phyloP scores from a whole-genome alignment of 2,329 filamentous ascomycete species.

The Neofusicoccum laricinum region DNA sequence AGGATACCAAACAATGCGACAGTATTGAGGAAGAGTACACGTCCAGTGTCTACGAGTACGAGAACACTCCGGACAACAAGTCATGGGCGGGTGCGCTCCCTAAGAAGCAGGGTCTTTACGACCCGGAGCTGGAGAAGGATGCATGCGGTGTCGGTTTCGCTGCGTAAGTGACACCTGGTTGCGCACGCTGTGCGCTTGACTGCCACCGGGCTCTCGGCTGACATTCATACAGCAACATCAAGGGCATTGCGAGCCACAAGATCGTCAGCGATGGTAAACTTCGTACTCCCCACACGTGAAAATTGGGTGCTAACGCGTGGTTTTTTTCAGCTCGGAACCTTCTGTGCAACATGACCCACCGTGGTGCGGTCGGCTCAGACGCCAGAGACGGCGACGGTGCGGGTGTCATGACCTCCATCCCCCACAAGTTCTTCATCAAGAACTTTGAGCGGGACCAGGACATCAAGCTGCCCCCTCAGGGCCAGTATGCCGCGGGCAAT shows the following conservation, averaged over 20 bases:
- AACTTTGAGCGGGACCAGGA: slow-evolving; percentile 92
- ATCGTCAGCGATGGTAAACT: slow-evolving; percentile 89
- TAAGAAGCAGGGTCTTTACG: slow-evolving; percentile 97
- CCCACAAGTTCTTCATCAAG: slow-evolving; percentile 97
- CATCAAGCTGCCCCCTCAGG: slow-evolving; percentile 79
- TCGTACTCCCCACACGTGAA: not conserved
- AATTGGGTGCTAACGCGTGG: slow-evolving; percentile 7
- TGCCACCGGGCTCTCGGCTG: not conserved
- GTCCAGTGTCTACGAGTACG: slow-evolving; percentile 74
- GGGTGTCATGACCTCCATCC: slow-evolving; percentile 99
- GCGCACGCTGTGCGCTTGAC: not conserved
- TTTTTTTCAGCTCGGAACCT: slow-evolving; percentile 71
- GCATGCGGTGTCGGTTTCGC: slow-evolving; percentile 99
- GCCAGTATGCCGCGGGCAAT: slow-evolving; percentile 96
- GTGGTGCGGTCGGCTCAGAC: slow-evolving; percentile 96
- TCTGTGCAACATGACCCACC: slow-evolving; percentile 99
- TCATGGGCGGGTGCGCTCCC: slow-evolving; percentile 95
- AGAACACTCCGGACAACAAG: slow-evolving; percentile 73
- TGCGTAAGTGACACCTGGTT: slow-evolving; percentile 64
- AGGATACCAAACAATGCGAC: slow-evolving; percentile 49
- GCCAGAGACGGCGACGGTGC: slow-evolving; percentile 96
- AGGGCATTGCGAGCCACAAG: slow-evolving; percentile 95
- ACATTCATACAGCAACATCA: slow-evolving; percentile 73
- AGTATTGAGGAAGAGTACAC: slow-evolving; percentile 57
- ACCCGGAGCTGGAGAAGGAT: slow-evolving; percentile 96